Base-by-base conservation (phyloP, 805 yeast species). In the Ogataea minuta region DNA sequence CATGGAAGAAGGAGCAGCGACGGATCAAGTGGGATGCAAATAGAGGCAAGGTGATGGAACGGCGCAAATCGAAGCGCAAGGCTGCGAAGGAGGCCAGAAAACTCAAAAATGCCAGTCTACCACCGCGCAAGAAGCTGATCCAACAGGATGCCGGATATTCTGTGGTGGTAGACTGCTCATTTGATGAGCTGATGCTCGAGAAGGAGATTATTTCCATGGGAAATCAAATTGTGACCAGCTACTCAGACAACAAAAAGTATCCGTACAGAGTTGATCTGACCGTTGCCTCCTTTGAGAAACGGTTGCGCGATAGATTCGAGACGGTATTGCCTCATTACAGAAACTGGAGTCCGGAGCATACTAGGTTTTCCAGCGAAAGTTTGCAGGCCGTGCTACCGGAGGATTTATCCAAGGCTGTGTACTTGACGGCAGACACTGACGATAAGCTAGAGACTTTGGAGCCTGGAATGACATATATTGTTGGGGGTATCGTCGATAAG, bases 401-500 rank as follows among this genome's bases (percentile, higher is more conserved):
- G 41, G 50, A 59, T 46, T 43, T 64, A 31, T 50, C 65, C 2
- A 72, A 74, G 25, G 68, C 66, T 28, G 72, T 87, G 0, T 91
- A 93, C 54, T 64, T 91, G 25, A 81, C 95, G 0, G 95, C 97
- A 0, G 99, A 91, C 53, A 82, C 96, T 0, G 84, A 81, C 7
- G 84, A 82, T 6, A 76, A 70, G 15, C 53, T 93, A 24, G 77
- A 73, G 9, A 75, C 68, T 17, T 66, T 91, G 38, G 79, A 81
- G 45, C 76, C 79, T 4, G 85, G 82, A 3, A 68, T 72, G 57
- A 85, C 95, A 0, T 91, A 91, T 52, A 77, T 91, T 29, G 79
- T 91, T 34, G 99, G 99, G 8, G 99, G 98, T 0, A 91, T 91
- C 41, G 98, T 91, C 3, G 99, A 91, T 60, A 91, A 91, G 60